Evolutionary conservation across 129 eudicot species (phyloP), one percentile per base, ranked within the genome.

Genomic region (Tagetes patula): DNA sequence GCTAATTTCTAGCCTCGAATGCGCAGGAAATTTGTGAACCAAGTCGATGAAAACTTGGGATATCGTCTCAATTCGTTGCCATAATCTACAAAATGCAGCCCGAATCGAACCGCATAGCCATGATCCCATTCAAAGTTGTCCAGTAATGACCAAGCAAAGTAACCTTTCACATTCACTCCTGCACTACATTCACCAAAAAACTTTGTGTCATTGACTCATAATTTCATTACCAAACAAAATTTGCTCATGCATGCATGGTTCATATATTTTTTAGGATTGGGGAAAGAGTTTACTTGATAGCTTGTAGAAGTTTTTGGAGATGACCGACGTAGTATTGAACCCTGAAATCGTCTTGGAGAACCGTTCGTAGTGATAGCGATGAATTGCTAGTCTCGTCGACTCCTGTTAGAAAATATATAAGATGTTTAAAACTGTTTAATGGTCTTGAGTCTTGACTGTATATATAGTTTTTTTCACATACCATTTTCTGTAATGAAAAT

Each of bases 401-500:
- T 31, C 94, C 94, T 88, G 55, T 53, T 63, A 41, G 32, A 60
- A 3, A 2, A 56, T 20, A 20, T 20, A 20, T 20, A 20, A 20
- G 27, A 20, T 20, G 27, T 20, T 20, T 20, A 20, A 20, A 20
- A 20, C 27, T 20, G 27, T 20, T 20, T 20, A 20, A 20, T 20
- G 27, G 27, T 20, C 27, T 20, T 20, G 27, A 20, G 27, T 20
- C 27, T 20, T 20, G 27, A 20, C 27, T 20, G 27, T 20, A 20
- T 20, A 20, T 20, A 20, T 20, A 20, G 27, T 20, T 20, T 20
- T 20, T 20, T 20, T 20, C 14, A 7, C 34, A 6, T 84, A 87
- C 93, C 89, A 30, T 87, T 87, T 74, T 87, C 93, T 32, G 89
- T 87, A 45, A 87, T 80, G 82, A 84, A 87, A 39, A 84, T 74